Evolutionary conservation across 306 rosid genomes (phyloP), one percentile per base, ranked within the genome.

Genomic region (Acacia acuminata): DNA sequence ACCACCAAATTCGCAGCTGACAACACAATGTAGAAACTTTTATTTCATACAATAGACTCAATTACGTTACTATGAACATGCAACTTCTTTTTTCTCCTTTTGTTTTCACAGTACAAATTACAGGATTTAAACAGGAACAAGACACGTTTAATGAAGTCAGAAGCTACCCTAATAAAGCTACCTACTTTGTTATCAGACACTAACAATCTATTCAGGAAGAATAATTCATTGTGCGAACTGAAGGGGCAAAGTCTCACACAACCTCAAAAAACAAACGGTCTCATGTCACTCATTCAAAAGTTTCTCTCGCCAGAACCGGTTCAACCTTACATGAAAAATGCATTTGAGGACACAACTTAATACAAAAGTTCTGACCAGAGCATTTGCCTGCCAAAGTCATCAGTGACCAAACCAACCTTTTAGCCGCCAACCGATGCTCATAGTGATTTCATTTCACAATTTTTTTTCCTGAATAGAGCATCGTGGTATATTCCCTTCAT

Each of bases 241-340:
- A 86, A 84, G 96, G 88, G 88, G 91, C 68, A 73, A 78, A 84
- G 88, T 90, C 88, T 86, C 89, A 88, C 88, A 86, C 87, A 90
- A 90, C 92, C 92, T 89, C 95, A 79, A 85, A n/a, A 83, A 85
- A 67, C 81, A 89, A 86, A 90, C 90, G 90, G 91, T 87, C 84
- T 86, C 74, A 86, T 82, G 87, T 86, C 88, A 75, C 92, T 84
- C 90, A 5, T 85, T 64, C 70, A 72, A 76, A 87, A 88, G 85
- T 83, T 82, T 87, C 86, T 81, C 78, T 16, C 72, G 92, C 92
- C 93, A 84, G 92, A 89, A 91, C 89, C 88, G 66, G 34, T 60
- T 60, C 66, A 88, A 79, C 83, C 81, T 24, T 71, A 71, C 84
- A 81, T 77, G 82, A 82, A 85, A 88, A 88, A 86, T 84, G 86